These are phyloP conservation scores for Toxoplasma gondii DNA, from an alignment of 169 alveolate species.

Conservation along the genomic window DNA sequence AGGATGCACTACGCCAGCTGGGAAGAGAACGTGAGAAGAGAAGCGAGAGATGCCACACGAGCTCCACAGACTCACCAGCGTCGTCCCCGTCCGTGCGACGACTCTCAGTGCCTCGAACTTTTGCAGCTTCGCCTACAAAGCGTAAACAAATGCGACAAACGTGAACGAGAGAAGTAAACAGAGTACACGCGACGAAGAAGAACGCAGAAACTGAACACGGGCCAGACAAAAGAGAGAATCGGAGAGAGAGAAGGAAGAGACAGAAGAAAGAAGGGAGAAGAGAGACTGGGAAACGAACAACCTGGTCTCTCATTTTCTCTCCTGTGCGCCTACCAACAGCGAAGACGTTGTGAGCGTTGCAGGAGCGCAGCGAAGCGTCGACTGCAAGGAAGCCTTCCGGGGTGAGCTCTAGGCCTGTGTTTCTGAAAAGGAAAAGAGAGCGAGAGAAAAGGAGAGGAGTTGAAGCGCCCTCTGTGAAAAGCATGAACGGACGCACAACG, in stretches of 20 bases:
- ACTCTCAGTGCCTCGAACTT: not conserved
- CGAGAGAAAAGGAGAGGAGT: not conserved
- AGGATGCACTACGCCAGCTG: too few relatives aligned
- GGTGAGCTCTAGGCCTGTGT: not conserved
- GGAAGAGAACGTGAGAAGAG: not conserved
- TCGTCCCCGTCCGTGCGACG: not conserved
- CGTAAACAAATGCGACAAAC: too few relatives aligned
- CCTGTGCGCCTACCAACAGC: not conserved
- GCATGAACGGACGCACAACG: too few relatives aligned
- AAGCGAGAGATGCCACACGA: too few relatives aligned
- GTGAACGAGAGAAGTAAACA: not conserved
- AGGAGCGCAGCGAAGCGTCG: not conserved
- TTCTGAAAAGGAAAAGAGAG: not conserved
- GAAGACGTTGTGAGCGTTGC: not conserved
- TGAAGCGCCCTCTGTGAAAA: too few relatives aligned
- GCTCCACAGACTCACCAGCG: not conserved
- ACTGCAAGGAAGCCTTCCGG: not conserved
- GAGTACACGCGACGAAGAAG: not conserved
- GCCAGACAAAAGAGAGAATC: not conserved
- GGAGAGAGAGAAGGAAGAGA: not conserved
- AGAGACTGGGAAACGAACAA: not conserved
- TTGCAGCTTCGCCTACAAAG: not conserved
- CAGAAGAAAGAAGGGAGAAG: not conserved
- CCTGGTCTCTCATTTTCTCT: not conserved
- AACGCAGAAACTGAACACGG: not conserved